Evolutionary conservation across 2,329 filamentous ascomycete genomes (phyloP).

Genomic region (Colletotrichum nymphaeae): DNA sequence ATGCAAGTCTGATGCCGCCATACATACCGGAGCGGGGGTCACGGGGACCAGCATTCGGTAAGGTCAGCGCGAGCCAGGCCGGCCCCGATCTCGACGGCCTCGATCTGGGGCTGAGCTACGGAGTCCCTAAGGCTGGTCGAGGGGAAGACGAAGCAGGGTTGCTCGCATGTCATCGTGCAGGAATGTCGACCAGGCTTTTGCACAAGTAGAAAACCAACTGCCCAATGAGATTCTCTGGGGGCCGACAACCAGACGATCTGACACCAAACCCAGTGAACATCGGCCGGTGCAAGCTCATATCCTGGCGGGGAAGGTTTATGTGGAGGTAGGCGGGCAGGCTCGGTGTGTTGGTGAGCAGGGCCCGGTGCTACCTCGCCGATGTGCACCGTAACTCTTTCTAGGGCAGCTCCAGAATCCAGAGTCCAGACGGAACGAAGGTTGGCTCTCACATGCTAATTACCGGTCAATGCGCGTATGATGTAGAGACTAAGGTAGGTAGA

Average conservation of each 20-base stretch:
- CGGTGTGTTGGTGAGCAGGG: background rate
- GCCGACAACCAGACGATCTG: conserved; percentile 17
- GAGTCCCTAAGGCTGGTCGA: background rate
- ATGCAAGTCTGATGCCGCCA: conserved; percentile 15
- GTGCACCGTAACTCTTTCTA: background rate
- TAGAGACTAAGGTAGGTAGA: conserved; percentile 4
- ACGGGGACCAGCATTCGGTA: conserved; percentile 22
- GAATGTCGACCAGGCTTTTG: background rate
- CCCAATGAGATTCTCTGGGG: background rate
- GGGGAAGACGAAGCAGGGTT: background rate
- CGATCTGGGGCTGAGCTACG: conserved; percentile 14
- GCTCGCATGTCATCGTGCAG: conserved; percentile 26
- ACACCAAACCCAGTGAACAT: background rate
- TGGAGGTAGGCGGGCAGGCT: background rate
- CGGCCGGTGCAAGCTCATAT: conserved; percentile 1
- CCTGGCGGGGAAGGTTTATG: background rate
- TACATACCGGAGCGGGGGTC: conserved; percentile 18
- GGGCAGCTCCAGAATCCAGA: background rate
- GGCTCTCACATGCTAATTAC: conserved; percentile 29
- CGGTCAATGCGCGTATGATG: background rate
- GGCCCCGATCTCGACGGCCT: conserved; percentile 9
- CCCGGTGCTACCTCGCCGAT: conserved; percentile 8
- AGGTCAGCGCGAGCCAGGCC: background rate
- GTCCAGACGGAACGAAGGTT: background rate
- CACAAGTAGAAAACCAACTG: background rate